phyloP scores from a whole-genome alignment of 2,329 filamentous ascomycete genomes.

The Myriosclerotinia curreyana region DNA sequence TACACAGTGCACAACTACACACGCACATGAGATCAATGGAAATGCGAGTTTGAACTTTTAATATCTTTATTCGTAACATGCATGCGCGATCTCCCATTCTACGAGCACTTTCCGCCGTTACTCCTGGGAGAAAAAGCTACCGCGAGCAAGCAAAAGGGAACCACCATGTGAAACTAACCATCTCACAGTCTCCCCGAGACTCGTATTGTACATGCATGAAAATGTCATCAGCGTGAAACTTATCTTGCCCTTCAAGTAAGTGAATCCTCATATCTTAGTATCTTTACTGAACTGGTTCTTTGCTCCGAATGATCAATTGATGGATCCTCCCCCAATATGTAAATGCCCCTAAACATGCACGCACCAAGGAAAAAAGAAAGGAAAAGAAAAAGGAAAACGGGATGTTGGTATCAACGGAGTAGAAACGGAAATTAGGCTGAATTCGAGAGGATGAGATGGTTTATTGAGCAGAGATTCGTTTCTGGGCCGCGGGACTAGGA shows the following conservation, averaged over 20 bases:
- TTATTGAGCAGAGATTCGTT: conserved; percentile 16
- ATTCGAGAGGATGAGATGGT: neutral
- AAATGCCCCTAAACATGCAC: neutral
- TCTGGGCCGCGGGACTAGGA: conserved; percentile 30
- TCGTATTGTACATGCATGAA: conserved; percentile 13
- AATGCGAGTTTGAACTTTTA: neutral
- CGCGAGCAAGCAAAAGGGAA: neutral
- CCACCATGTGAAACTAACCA: neutral
- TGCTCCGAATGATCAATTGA: conserved; percentile 1
- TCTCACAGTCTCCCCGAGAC: neutral
- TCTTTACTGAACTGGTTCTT: conserved; percentile 4
- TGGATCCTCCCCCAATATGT: neutral
- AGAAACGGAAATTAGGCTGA: neutral
- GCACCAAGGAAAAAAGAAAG: neutral
- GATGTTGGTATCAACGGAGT: conserved; percentile 17
- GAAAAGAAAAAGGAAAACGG: neutral
- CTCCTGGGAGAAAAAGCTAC: conserved; percentile 3
- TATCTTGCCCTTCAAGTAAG: neutral
- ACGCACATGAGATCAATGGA: neutral
- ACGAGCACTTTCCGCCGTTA: neutral
- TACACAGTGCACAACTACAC: too few species aligned
- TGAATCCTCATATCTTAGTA: conserved; percentile 6
- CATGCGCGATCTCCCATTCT: neutral
- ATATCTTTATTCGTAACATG: conserved; percentile 2
- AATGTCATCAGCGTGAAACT: neutral